Evolutionary conservation across 2,329 filamentous ascomycete genomes (phyloP), one percentile per base, ranked within the genome.

Genomic region (Exophiala alcalophila): DNA sequence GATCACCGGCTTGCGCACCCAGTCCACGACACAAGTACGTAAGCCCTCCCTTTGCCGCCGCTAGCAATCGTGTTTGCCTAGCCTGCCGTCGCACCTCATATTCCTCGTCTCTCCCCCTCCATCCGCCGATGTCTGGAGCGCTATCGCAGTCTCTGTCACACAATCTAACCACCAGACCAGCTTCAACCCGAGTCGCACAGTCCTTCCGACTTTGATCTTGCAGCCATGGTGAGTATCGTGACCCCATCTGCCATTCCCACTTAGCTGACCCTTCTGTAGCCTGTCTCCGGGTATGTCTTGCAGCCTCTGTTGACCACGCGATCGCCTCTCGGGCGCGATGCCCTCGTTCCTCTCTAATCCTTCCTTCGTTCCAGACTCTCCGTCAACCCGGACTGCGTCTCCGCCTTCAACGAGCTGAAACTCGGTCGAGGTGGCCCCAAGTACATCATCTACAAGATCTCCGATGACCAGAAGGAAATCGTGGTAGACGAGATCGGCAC

Each of bases 381-480:
- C 32, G 63, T 73, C 48, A 56, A 65, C 40, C 67, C 70, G 57
- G 68, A 73, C 24, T 72, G 69, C 62, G 59, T 71, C 50, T 61
- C 54, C 32, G 56, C 59, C 44, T 72, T 68, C 67, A 70, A 72
- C 48, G 63, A 71, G 18, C 64, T 73, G 49, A 68, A 69, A 55
- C 63, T 70, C 58, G 65, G 64, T 57, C 62, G 61, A 42, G 59
- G 60, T 34, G 64, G 66, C 57, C 61, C 59, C 54, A 73, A 73
- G 62, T 73, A 59, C 62, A 70, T 73, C 55, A 73, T 73, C 63
- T 73, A 66, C 66, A 73, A 73, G 63, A 69, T 73, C 55, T 59
- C 68, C 51, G 70, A 73, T 54, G 62, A 72, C 59, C 67, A 70
- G 65, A 71, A 68, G 61, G 60, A 68, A 44, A 67, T 73, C 40